Base-by-base conservation (phyloP, 495 filamentous ascomycete genomes). In the Talaromyces proteolyticus region DNA sequence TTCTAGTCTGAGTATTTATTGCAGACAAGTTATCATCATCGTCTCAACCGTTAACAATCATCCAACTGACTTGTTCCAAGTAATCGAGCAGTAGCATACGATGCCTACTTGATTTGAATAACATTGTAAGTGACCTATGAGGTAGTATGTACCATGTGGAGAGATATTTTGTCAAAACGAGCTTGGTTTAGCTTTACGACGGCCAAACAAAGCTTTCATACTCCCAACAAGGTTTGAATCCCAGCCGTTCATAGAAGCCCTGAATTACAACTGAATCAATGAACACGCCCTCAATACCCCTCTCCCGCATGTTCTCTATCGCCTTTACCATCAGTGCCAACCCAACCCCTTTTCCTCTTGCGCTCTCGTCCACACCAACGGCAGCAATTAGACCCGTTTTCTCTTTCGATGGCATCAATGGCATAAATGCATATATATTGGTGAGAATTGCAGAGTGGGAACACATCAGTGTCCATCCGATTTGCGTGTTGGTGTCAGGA, bases 391-490 rank as follows among this genome's bases (percentile, higher is more conserved):
- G 54, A 0, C 73, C 75, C 1, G 74, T 76, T n/a, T 70, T 63
- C n/a, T 24, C 44, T 34, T 25, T 24, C 44, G 17, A 16, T 25
- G 7, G n/a, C 5, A 20, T 14, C 44, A 46, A 22, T 3, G 44
- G 23, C 44, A 46, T 17, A 34, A 46, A 46, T 17, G 44, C 44
- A 36, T 29, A 46, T 6, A 12, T 17, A 16, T 46, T 0, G 66
- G 71, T 6, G 60, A 53, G 3, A 75, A n/a, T n/a, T n/a, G n/a
- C n/a, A n/a, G n/a, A n/a, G n/a, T n/a, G n/a, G n/a, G n/a, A n/a
- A n/a, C n/a, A 62, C 73, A 77, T 76, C 36, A 78, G 43, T 1
- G 74, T 74, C 75, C 75, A 78, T 14, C 67, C 75, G 2, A 74
- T 63, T 44, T 78, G 75, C 10, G 59, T 59, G 0, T 67, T 68